Conservation (phyloP, 305 asterid genomes). For the Rubia tinctorum region DNA sequence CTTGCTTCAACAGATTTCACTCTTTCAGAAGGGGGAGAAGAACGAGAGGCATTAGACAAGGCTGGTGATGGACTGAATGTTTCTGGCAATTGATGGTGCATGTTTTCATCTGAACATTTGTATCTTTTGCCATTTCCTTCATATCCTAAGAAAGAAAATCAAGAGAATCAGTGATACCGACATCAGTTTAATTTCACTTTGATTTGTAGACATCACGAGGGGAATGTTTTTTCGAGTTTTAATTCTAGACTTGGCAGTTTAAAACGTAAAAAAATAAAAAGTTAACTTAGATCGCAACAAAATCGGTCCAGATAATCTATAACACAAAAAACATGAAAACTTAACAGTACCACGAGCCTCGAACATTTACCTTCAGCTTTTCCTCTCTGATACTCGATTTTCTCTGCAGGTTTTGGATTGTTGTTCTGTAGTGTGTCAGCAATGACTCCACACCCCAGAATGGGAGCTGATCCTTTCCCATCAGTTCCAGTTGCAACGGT, state of each 20-base stretch:
- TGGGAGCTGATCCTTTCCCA: constrained; percentile 22
- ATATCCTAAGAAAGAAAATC: constrained; percentile 26
- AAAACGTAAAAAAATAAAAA: not conserved
- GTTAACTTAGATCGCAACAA: not conserved
- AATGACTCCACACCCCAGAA: constrained; percentile 18
- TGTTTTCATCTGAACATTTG: constrained; percentile 26
- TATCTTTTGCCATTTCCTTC: constrained; percentile 33
- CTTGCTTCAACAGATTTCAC: constrained; percentile 16
- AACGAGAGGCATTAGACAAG: constrained; percentile 9
- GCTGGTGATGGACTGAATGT: constrained; percentile 12
- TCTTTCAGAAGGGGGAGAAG: constrained; percentile 17
- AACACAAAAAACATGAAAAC: not conserved
- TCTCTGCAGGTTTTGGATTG: constrained; percentile 15
- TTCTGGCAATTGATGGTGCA: constrained; percentile 25
- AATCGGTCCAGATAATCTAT: not conserved
- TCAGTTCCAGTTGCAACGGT: constrained; percentile 23
- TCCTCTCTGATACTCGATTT: constrained; percentile 16
- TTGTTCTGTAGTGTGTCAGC: constrained; percentile 18
- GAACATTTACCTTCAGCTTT: constrained; percentile 38
- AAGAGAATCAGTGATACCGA: not conserved
- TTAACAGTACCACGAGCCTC: constrained; percentile 6
- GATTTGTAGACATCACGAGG: not conserved
- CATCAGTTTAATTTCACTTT: not conserved
- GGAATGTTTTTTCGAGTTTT: not conserved
- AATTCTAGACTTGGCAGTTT: not conserved